Base-by-base conservation (phyloP, 768 basidiomycete genomes). In the Phylloporus sp. region DNA sequence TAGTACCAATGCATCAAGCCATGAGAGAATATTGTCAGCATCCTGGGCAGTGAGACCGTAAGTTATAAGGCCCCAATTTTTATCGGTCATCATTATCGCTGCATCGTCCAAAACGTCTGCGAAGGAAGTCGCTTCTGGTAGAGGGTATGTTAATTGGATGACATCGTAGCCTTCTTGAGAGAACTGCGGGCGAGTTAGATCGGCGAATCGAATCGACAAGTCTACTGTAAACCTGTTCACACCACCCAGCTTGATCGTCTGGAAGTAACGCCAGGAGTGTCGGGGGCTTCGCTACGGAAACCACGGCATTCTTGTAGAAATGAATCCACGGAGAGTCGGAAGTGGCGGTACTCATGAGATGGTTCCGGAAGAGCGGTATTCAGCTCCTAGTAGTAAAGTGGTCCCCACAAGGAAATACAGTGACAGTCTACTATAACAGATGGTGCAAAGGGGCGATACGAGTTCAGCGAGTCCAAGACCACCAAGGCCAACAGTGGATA, bases 91-190 rank as follows among this genome's bases (percentile, higher is more conserved):
- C 42, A 42, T 22, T 18, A 21, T 37, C 23, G 49, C 52, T 34
- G 50, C 58, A 14, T 57, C 54, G 14, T 53, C 48, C 34, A 64
- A 40, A 20, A 42, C 36, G 11, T 59, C 54, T 10, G 34, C 20
- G 23, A 67, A 53, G n/a, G 52, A 44, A 13, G 34, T 41, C 21
- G 46, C 14, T 17, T 41, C 35, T 20, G 56, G 39, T 11, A 44
- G 38, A 23, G 67, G 62, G 26, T 64, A 67, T 2, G 51, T 27
- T 9, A 71, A 42, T 26, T 66, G 68, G 9, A 64, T 42, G 15
- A 70, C 62, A n/a, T 62, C 52, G 49, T 73, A 71, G 22, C 71
- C 71, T 50, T 73, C 72, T 45, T 69, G 66, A 26, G 70, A 52
- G 49, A 67, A 63, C 65, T 71, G 42, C n/a, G 27, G 18, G 49